These are phyloP conservation scores for Circinella umbellata DNA, from an alignment of 371 early-diverging fungal genomes.

Conservation along the genomic window DNA sequence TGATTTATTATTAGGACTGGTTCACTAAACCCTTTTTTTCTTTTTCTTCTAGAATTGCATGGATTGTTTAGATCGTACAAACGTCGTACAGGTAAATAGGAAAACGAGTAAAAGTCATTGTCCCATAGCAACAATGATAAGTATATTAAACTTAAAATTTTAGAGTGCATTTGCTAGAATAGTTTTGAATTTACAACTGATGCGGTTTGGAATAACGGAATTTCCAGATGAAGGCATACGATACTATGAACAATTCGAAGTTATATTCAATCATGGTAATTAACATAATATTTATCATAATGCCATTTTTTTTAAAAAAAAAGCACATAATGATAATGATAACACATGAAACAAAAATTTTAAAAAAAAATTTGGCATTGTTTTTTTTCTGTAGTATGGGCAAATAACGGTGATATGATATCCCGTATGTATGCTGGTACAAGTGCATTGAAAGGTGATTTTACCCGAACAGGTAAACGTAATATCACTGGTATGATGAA, in stretches of 20 bases:
- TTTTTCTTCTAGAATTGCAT: slow-evolving; percentile 88
- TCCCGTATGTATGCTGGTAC: slow-evolving; percentile 73
- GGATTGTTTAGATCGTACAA: slow-evolving; percentile 99
- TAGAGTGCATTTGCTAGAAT: slow-evolving; percentile 85
- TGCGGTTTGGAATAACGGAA: slow-evolving; percentile 66
- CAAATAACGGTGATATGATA: slow-evolving; percentile 71
- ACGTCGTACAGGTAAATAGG: slow-evolving; percentile 83
- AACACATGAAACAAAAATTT: neutral
- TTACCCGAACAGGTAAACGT: slow-evolving; percentile 72
- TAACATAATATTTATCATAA: too few species aligned
- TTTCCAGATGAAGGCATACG: slow-evolving; percentile 66
- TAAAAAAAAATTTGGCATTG: neutral
- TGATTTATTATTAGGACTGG: neutral
- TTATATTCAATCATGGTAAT: slow-evolving; percentile 61
- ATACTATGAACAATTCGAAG: slow-evolving; percentile 65
- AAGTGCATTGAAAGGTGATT: slow-evolving; percentile 74
- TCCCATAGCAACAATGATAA: neutral
- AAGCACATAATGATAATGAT: neutral
- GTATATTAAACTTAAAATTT: neutral
- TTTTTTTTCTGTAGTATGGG: slow-evolving; percentile 49
- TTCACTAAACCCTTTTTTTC: neutral
- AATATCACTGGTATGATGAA: slow-evolving; percentile 76
- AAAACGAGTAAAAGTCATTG: neutral
- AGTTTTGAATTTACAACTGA: slow-evolving; percentile 70
- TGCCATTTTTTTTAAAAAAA: too few species aligned